Evolutionary conservation across 2,329 filamentous ascomycete species (phyloP).

Genomic region (Cladosporium halotolerans): DNA sequence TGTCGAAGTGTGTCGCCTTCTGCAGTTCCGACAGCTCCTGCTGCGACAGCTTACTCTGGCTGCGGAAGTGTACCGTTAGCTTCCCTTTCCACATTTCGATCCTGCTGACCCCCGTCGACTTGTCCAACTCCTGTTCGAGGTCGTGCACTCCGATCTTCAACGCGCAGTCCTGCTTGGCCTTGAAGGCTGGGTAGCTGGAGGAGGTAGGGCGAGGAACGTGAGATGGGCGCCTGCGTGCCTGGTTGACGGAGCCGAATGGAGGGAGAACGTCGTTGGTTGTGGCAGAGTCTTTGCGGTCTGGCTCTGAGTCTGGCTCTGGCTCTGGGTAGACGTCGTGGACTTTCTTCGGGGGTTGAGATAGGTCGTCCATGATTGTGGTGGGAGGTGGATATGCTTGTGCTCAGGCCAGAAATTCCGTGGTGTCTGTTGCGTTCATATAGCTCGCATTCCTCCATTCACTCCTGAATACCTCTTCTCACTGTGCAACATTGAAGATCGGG

Average conservation of each 20-base stretch:
- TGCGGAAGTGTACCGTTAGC: constrained; percentile 40
- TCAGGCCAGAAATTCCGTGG: neutral
- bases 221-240: constrained; percentile 29
- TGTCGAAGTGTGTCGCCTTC: constrained; percentile 96
- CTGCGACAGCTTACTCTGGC: constrained; percentile 96
- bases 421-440: neutral
- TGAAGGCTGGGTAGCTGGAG: constrained; percentile 27
- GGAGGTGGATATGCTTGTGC: neutral
- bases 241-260: constrained; percentile 21
- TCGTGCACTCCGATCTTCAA: constrained; percentile 28
- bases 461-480: neutral
- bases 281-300: constrained; percentile 2
- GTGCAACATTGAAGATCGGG: constrained; percentile 1
- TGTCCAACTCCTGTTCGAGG: constrained; percentile 26
- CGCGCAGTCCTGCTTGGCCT: constrained; percentile 27
- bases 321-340: constrained; percentile 24
- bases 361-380: constrained; percentile 18
- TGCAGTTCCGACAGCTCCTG: constrained; percentile 93
- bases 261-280: constrained; percentile 13
- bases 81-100: constrained; percentile 22
- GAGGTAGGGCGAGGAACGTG: constrained; percentile 29
- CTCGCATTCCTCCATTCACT: neutral
- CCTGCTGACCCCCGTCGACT: constrained; percentile 23
- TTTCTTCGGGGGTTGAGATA: constrained; percentile 16
- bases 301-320: neutral